phyloP scores from a whole-genome alignment of 192 early-diverging fungal genomes.

The Ambispora gerdemannii region DNA sequence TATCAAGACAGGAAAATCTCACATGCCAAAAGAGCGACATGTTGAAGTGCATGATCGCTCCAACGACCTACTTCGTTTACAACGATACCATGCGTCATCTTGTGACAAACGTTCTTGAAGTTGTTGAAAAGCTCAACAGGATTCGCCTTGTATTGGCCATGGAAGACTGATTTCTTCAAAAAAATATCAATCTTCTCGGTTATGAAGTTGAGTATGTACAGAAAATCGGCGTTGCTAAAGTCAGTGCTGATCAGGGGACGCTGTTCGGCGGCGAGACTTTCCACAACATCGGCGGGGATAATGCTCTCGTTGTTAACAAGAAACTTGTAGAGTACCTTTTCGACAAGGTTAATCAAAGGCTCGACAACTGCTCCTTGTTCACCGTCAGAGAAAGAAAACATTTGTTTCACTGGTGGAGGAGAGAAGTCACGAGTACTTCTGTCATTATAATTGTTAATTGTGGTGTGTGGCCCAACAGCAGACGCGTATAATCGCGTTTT shows the following conservation, averaged over 20 bases:
- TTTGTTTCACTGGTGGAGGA: conserved; percentile 15
- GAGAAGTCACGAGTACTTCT: neutral
- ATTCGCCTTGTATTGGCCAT: conserved; percentile 19
- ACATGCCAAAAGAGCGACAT: conserved; percentile 18
- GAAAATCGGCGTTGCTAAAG: conserved; percentile 19
- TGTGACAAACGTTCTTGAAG: conserved; percentile 23
- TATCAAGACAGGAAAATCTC: conserved; percentile 22
- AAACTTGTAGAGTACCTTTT: conserved; percentile 16
- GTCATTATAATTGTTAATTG: neutral
- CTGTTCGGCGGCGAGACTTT: conserved; percentile 4
- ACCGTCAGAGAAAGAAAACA: conserved; percentile 23
- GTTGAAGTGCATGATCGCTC: conserved; percentile 18
- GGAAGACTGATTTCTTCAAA: neutral
- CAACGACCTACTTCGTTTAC: conserved; percentile 5
- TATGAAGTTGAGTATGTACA: conserved; percentile 23
- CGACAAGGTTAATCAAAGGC: conserved; percentile 25
- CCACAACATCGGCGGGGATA: conserved; percentile 5
- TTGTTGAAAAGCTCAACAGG: conserved; percentile 3
- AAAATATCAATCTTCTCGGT: conserved; percentile 18
- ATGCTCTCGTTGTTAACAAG: conserved; percentile 7
- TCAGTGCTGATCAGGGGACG: conserved; percentile 12
- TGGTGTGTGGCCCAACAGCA: too few relatives aligned
- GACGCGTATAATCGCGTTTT: too few relatives aligned
- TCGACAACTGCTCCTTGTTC: conserved; percentile 25
- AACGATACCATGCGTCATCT: conserved; percentile 25